These are phyloP conservation scores for Herpotrichia juniperi DNA, from an alignment of 2,329 filamentous ascomycete genomes.

Conservation along the genomic window DNA sequence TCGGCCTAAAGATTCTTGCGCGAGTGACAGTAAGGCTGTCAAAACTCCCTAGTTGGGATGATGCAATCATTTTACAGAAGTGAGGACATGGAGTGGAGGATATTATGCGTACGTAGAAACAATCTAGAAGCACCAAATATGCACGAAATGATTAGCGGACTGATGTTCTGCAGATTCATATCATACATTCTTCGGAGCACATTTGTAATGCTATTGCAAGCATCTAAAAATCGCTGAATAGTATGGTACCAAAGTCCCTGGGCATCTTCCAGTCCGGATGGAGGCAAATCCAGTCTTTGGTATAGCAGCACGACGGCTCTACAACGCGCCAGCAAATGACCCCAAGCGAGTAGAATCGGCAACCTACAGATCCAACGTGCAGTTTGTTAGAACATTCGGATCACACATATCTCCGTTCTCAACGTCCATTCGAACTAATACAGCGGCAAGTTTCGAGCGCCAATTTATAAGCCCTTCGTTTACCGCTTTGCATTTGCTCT, in stretches of 20 bases:
- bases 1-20: too few species aligned
- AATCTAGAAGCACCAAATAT: slow-evolving; percentile 34
- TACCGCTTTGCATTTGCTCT: slow-evolving; percentile 27
- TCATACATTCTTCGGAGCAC: slow-evolving; percentile 25
- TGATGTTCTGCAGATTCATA: slow-evolving; percentile 24
- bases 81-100: too few species aligned
- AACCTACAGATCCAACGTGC: slow-evolving; percentile 27
- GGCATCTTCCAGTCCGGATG: slow-evolving; percentile 21
- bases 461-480: slow-evolving; percentile 29
- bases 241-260: slow-evolving; percentile 34
- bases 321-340: background rate
- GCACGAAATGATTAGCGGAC: slow-evolving; percentile 27
- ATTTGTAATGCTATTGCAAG: slow-evolving; percentile 31
- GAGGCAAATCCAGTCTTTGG: slow-evolving; percentile 25
- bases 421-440: slow-evolving; percentile 16
- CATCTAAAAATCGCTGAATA: slow-evolving; percentile 33
- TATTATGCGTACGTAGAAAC: slow-evolving; percentile 25
- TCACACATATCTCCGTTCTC: slow-evolving; percentile 25
- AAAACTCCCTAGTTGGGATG: too few species aligned
- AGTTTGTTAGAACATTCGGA: slow-evolving; percentile 28
- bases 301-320: slow-evolving; percentile 30
- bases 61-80: too few species aligned
- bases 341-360: too few species aligned
- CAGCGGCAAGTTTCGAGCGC: slow-evolving; percentile 26
- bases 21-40: too few species aligned